Conservation (phyloP, 2,329 filamentous ascomycete species). For the Conoideocrella luteorostrata region DNA sequence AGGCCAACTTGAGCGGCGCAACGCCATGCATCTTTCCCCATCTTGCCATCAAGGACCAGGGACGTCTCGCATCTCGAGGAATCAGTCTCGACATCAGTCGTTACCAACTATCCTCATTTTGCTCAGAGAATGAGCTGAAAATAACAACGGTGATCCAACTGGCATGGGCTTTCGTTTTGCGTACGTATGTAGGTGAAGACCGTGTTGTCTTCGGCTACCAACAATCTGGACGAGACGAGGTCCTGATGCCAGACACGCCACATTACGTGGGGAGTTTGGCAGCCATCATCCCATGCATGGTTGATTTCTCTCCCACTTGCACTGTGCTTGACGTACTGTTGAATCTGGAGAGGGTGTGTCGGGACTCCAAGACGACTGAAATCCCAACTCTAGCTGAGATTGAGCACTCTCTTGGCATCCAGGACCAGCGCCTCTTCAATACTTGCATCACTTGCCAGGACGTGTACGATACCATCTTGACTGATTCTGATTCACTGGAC, state of each 20-base stretch:
- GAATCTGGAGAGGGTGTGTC: conserved; percentile 22
- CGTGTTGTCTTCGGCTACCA: conserved; percentile 50
- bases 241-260: conserved; percentile 33
- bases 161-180: conserved; percentile 54
- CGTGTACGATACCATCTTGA: conserved; percentile 20
- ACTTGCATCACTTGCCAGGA: conserved; percentile 44
- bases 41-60: conserved; percentile 22
- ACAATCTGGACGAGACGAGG: conserved; percentile 37
- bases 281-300: conserved; percentile 27
- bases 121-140: conserved; percentile 30
- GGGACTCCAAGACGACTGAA: conserved; percentile 28
- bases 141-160: conserved; percentile 46
- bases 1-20: conserved; percentile 28
- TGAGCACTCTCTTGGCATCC: conserved; percentile 38
- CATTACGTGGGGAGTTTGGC: conserved; percentile 42
- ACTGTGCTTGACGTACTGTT: conserved; percentile 27
- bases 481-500: conserved; percentile 7
- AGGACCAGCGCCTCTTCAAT: conserved; percentile 41
- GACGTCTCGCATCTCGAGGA: conserved; percentile 26
- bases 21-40: conserved; percentile 41
- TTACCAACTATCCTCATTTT: conserved; percentile 38
- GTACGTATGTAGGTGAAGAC: conserved; percentile 45
- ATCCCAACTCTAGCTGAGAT: conserved; percentile 39
- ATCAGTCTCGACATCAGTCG: conserved; percentile 35
- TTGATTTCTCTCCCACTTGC: conserved; percentile 25